A percentile compares a stretch with the other conserved stretches of the same genome.
These are phyloP conservation scores for Lentinus brumalis DNA, from an alignment of 768 basidiomycete species.

Conservation along the genomic window DNA sequence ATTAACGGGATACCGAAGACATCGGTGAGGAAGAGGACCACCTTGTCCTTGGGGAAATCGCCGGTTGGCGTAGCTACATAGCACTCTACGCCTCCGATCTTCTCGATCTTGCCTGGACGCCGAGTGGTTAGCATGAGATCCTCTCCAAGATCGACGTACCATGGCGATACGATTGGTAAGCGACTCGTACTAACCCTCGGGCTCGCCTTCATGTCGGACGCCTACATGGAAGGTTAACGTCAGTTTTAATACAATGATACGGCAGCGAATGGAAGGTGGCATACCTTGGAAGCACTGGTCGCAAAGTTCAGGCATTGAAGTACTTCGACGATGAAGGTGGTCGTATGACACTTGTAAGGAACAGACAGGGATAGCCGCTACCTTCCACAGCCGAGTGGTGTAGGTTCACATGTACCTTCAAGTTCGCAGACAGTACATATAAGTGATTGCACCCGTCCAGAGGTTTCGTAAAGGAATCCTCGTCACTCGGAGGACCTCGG, in stretches of 20 bases:
- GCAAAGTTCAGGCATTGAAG: not conserved
- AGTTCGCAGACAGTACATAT: no score
- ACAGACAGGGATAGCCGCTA: no score
- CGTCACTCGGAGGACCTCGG: not conserved
- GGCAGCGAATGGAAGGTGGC: not conserved
- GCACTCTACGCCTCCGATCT: slow-evolving; percentile 40
- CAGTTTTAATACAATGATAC: not conserved
- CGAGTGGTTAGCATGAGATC: not conserved
- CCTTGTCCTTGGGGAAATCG: slow-evolving; percentile 38
- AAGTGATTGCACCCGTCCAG: no score
- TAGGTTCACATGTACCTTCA: no score
- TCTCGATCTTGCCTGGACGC: slow-evolving; percentile 36
- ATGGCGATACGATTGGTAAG: not conserved
- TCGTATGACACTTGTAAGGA: not conserved
- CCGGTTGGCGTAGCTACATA: slow-evolving; percentile 44
- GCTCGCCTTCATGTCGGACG: slow-evolving; percentile 25
- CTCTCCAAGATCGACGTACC: not conserved
- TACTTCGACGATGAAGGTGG: not conserved
- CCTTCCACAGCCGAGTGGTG: no score
- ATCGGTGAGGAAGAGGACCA: slow-evolving; percentile 42
- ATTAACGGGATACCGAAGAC: slow-evolving; percentile 30
- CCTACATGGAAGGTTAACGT: slow-evolving; percentile 7
- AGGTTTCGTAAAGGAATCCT: no score
- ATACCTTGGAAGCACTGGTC: slow-evolving; percentile 21
- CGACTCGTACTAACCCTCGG: slow-evolving; percentile 22